Base-by-base conservation (phyloP, 1,284 basidiomycete genomes). In the Fomitopsis palustris region DNA sequence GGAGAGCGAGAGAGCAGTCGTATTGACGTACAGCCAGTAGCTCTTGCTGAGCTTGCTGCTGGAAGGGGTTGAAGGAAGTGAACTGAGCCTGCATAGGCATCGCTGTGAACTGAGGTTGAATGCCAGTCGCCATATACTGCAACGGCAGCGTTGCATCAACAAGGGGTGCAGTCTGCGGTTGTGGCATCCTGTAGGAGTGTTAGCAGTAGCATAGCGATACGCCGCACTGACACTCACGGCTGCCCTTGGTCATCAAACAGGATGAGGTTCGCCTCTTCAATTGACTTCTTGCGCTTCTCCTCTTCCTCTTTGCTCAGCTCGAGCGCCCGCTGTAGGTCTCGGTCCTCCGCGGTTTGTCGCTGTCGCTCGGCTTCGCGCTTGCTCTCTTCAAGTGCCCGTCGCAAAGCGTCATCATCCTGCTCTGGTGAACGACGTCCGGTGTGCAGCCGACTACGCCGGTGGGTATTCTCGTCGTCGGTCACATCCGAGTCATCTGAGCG, bases 251-350 rank as follows among this genome's bases (percentile, higher is more conserved):
- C 94, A 71, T 97, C 94, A 64, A 97, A 95, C 60, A 97, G 74
- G 0, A 88, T 79, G 23, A 87, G 82, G 29, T 93, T 95, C 31
- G 86, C 81, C 65, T 87, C 86, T 62, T 90, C 89, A 27, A 90
- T 77, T 8, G 85, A 84, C 57, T 80, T 79, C 70, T 80, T 83
- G 55, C 91, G 78, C 70, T 78, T 85, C 53, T 79, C 81, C 69
- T 94, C 93, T 67, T 96, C 95, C 72, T 94, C 88, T 70, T 93
- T 84, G 62, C 93, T 96, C 19, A 94, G 73, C 63, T 84, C 81
- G 59, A 97, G 80, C 0, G 95, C 95, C 64, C 85, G 79, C 66
- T 85, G 77, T 42, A 96, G 71, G 64, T 96, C 95, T 25, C 81
- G 80, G 65, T 97, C 95, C 70, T 90, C 88, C 9, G 78, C 76